A percentile compares a stretch with the other conserved stretches of the same genome.
These are phyloP conservation scores for Deuterostichococcus epilithicus DNA, from an alignment of 139 green algal genomes.

Conservation along the genomic window DNA sequence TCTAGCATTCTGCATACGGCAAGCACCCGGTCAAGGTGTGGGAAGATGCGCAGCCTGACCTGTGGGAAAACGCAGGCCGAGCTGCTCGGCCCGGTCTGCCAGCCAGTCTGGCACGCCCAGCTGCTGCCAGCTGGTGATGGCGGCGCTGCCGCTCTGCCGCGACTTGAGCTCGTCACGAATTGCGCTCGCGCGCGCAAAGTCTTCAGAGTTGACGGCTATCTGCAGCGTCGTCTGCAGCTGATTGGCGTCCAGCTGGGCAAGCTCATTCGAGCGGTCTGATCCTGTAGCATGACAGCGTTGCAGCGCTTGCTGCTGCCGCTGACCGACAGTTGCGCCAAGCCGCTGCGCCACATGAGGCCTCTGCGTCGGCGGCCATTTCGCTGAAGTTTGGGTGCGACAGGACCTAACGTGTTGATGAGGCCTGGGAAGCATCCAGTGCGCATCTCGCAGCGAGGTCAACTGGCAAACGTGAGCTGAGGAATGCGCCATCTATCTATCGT, in stretches of 20 bases:
- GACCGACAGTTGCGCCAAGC: background rate
- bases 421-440: no score
- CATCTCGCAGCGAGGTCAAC: background rate
- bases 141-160: background rate
- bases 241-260: slow-evolving; percentile 59
- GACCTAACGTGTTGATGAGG: no score
- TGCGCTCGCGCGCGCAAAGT: slow-evolving; percentile 53
- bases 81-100: slow-evolving; percentile 57
- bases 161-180: slow-evolving; percentile 22
- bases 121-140: slow-evolving; percentile 48
- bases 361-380: no score
- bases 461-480: no score
- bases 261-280: background rate
- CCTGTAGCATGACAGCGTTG: background rate
- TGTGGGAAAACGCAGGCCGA: slow-evolving; percentile 71
- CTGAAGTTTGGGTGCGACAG: no score
- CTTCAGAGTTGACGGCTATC: slow-evolving; percentile 58
- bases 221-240: slow-evolving; percentile 72
- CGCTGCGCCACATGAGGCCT: background rate
- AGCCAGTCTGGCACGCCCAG: slow-evolving; percentile 70
- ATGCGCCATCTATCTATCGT: no score
- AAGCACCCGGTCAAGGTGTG: background rate
- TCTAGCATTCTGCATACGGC: background rate
- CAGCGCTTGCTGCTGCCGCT: background rate
- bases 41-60: slow-evolving; percentile 19